Evolutionary conservation across 768 basidiomycete genomes (phyloP).

Genomic region (Tephrocybe sp.): DNA sequence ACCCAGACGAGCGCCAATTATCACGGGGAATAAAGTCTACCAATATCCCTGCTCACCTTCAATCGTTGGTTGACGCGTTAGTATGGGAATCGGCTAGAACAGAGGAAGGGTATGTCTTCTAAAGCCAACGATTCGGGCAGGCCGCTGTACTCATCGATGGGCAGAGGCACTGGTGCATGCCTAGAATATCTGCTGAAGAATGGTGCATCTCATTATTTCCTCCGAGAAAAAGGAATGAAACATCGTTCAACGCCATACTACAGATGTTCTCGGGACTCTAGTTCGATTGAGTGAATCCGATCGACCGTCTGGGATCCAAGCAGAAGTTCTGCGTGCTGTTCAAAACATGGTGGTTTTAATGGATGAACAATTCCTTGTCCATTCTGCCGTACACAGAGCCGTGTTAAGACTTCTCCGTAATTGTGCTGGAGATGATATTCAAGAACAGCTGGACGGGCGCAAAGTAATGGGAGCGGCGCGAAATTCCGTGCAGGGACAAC

Average conservation of each 20-base stretch:
- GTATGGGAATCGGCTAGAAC: constrained; percentile 81
- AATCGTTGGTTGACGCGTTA: constrained; percentile 80
- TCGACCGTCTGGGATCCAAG: constrained; percentile 86
- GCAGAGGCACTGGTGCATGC: constrained; percentile 82
- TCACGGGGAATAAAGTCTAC: constrained; percentile 78
- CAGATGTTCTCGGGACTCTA: constrained; percentile 81
- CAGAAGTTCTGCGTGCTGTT: constrained; percentile 81
- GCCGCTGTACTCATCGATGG: constrained; percentile 11
- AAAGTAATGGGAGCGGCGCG: constrained; percentile 84
- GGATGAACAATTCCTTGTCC: constrained; percentile 91
- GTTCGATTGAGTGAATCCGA: constrained; percentile 85
- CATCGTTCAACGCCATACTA: constrained; percentile 2
- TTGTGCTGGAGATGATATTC: constrained; percentile 89
- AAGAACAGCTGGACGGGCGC: constrained; percentile 81
- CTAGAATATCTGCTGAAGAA: constrained; percentile 84
- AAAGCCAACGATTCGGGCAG: constrained; percentile 3
- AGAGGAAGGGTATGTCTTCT: constrained; percentile 77
- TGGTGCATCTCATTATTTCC: constrained; percentile 82
- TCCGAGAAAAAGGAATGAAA: constrained; percentile 56
- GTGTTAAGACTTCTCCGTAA: constrained; percentile 80
- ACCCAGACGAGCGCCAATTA: constrained; percentile 89
- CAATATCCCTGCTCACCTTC: constrained; percentile 71
- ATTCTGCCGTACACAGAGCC: constrained; percentile 86
- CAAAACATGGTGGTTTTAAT: constrained; percentile 90
- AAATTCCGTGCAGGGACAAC: constrained; percentile 59